Base-by-base conservation (phyloP, 2,329 filamentous ascomycete species). In the Lachnellula occidentalis region DNA sequence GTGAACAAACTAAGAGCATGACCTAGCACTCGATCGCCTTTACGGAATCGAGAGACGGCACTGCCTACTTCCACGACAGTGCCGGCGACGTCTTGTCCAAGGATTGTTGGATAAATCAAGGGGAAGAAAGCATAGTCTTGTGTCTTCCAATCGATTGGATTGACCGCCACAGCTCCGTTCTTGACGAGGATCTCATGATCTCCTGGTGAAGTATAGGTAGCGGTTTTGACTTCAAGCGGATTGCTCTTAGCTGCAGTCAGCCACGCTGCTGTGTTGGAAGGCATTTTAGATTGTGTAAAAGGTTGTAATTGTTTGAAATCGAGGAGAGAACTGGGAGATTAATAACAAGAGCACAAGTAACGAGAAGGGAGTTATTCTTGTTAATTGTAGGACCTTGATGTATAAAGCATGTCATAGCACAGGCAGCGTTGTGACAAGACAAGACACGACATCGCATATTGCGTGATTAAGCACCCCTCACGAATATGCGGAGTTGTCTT, bases 1-100 rank as follows among this genome's bases (percentile, higher is more conserved):
- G 57, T 59, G 8, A 60, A 37, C 78, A 43, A 43, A 5, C 41
- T 4, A 77, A 58, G 82, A 79, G 21, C 48, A 8, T 34, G 31
- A 41, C 48, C 78, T 77, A 56, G 79, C 77, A 60, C 79, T 66
- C 1, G 75, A 73, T 56, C 53, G 9, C 56, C 56, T 31, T 14
- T 24, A 17, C 47, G 36, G 27, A 58, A 58, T 7, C 31, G 17
- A 4, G 53, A 45, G 3, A 58, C 53, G 5, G n/a, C 19, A 34
- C 43, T 19, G 7, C 53, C 56, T 6, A 56, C 45, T 48, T 48
- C 53, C 7, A 49, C 41, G n/a, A 58, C 54, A 39, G 45, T 36
- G 14, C 56, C 53, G 15, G 39, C 45, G 11, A 56, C 41, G 24
- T 53, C 50, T 36, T 61, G 56, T 12, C 60, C 58, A 5, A 78